Percentiles rank a stretch among this genome's conserved stretches.
phyloP scores from a whole-genome alignment of 1,284 basidiomycete genomes.

The Trametes versicolor region DNA sequence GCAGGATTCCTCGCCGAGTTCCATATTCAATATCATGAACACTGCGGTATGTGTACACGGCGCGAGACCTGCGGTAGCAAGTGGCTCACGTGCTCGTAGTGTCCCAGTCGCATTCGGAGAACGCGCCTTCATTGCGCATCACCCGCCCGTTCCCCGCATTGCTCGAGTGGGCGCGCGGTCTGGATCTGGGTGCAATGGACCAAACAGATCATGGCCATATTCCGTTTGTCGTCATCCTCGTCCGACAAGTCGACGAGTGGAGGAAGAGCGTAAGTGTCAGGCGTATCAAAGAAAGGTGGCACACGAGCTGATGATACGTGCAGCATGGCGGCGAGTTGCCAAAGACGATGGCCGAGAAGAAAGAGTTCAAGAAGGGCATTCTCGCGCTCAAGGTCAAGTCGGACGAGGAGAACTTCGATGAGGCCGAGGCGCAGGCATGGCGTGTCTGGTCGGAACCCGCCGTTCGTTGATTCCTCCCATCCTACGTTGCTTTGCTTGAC shows the following conservation, averaged over 20 bases:
- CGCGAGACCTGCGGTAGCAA: neutral
- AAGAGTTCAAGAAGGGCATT: slow-evolving; percentile 80
- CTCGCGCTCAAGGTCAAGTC: slow-evolving; percentile 68
- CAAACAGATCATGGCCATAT: slow-evolving; percentile 88
- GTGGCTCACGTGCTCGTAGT: slow-evolving; percentile 31
- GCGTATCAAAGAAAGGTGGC: neutral
- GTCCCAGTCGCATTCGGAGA: slow-evolving; percentile 46
- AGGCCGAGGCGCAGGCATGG: slow-evolving; percentile 86
- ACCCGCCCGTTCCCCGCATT: slow-evolving; percentile 90
- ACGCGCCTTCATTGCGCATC: slow-evolving; percentile 84
- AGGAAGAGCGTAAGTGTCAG: slow-evolving; percentile 62
- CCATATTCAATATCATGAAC: slow-evolving; percentile 87
- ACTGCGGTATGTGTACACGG: slow-evolving; percentile 68
- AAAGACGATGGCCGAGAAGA: slow-evolving; percentile 72
- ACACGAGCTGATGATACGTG: neutral
- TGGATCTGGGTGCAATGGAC: slow-evolving; percentile 83
- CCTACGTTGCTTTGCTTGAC: no score
- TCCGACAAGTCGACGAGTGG: slow-evolving; percentile 87
- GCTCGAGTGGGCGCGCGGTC: slow-evolving; percentile 71
- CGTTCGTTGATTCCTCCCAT: slow-evolving; percentile 41
- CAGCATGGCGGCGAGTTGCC: slow-evolving; percentile 77
- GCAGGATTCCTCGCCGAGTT: slow-evolving; percentile 92
- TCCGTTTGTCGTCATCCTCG: slow-evolving; percentile 88
- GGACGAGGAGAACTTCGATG: slow-evolving; percentile 98
- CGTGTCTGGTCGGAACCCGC: slow-evolving; percentile 75